A percentile compares a stretch with the other conserved stretches of the same genome.
Evolutionary conservation across 176 grass and related monocot genomes (phyloP).

Genomic region (Tillandsia fasciculata): DNA sequence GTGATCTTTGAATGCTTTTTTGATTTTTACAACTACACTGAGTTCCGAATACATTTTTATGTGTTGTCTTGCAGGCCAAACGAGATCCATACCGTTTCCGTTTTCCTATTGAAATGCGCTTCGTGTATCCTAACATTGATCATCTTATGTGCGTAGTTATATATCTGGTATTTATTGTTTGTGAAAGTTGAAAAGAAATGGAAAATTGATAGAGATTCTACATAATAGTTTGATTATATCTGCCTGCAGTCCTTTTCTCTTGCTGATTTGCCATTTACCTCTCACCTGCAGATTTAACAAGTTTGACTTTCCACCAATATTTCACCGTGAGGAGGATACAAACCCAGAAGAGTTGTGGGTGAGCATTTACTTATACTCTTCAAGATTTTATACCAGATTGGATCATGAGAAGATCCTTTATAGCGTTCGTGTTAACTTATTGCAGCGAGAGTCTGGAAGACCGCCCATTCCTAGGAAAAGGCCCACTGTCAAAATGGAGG

Average conservation of each 20-base stretch:
- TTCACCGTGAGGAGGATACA: constrained; percentile 82
- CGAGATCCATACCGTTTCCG: constrained; percentile 82
- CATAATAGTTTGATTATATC: neutral
- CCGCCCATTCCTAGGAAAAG: constrained; percentile 67
- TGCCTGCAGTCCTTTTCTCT: neutral
- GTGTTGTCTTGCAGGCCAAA: constrained; percentile 59
- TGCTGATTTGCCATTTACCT: constrained; percentile 10
- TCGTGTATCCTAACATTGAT: constrained; percentile 91
- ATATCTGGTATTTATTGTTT: neutral
- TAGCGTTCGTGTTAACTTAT: constrained; percentile 7
- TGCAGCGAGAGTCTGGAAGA: constrained; percentile 64
- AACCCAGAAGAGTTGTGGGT: constrained; percentile 78
- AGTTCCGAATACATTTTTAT: constrained; percentile 2
- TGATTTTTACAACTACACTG: neutral
- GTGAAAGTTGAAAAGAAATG: neutral
- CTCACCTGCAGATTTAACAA: constrained; percentile 70
- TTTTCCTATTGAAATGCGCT: constrained; percentile 92
- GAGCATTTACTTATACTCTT: constrained; percentile 18
- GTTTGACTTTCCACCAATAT: constrained; percentile 91
- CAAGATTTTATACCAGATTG: neutral
- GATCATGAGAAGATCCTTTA: too few relatives aligned
- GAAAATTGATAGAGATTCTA: neutral
- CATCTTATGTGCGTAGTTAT: constrained; percentile 71
- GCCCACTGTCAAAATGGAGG: constrained; percentile 46
- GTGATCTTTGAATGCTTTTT: neutral